These are phyloP conservation scores for Anthracocystis panici-leucophaei DNA, from an alignment of 1,284 basidiomycete genomes.

Conservation along the genomic window DNA sequence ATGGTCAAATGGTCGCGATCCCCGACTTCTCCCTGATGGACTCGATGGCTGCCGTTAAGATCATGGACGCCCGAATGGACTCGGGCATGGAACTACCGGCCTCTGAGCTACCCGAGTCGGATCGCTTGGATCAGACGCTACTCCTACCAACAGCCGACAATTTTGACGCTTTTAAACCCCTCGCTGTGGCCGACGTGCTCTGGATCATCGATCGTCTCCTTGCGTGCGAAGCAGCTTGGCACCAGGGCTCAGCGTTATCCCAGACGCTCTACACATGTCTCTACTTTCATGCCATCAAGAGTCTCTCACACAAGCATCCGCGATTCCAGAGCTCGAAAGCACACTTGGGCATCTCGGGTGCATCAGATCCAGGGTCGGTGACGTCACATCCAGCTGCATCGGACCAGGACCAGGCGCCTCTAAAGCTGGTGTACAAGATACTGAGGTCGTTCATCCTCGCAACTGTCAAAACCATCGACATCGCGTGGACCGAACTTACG, in stretches of 20 bases:
- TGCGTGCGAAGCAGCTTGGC: conserved; percentile 88
- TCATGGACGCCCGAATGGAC: conserved; percentile 89
- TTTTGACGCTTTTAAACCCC: conserved; percentile 78
- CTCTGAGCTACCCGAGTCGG: conserved; percentile 47
- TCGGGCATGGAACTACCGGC: conserved; percentile 76
- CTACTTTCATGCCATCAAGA: conserved; percentile 78
- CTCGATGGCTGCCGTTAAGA: conserved; percentile 90
- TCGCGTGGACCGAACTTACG: conserved; percentile 81
- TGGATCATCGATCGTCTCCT: conserved; percentile 86
- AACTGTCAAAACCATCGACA: conserved; percentile 83
- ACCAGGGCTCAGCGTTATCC: conserved; percentile 82
- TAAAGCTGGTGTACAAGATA: conserved; percentile 77
- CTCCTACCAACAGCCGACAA: conserved; percentile 30
- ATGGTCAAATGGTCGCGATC: conserved; percentile 78
- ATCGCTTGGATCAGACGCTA: conserved; percentile 72
- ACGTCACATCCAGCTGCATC: not conserved
- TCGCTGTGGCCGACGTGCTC: conserved; percentile 82
- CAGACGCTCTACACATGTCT: conserved; percentile 87
- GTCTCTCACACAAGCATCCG: conserved; percentile 59
- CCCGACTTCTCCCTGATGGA: conserved; percentile 81
- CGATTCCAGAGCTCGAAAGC: conserved; percentile 69
- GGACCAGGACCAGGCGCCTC: not conserved
- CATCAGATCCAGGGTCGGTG: not conserved
- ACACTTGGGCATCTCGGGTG: conserved; percentile 57
- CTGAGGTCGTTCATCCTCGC: conserved; percentile 80